These are phyloP conservation scores for Acidiella bohemica DNA, from an alignment of 495 filamentous ascomycete genomes.

Conservation along the genomic window DNA sequence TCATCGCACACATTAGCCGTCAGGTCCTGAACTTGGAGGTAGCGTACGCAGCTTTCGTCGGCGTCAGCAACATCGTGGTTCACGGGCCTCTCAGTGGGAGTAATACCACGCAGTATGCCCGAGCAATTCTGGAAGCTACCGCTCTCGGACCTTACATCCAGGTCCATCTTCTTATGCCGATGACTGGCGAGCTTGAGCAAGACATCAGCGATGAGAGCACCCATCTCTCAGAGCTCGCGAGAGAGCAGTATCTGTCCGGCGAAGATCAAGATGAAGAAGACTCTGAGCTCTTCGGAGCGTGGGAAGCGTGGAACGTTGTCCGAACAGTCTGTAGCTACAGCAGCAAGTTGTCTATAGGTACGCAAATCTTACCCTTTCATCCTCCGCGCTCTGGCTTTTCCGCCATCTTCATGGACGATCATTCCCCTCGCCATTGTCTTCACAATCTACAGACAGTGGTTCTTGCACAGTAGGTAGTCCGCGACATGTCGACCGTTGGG, in stretches of 20 bases:
- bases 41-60: constrained; percentile 88
- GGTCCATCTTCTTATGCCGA: constrained; percentile 66
- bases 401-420: background rate
- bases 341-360: constrained; percentile 72
- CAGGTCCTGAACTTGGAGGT: constrained; percentile 85
- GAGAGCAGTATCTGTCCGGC: constrained; percentile 37
- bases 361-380: constrained; percentile 16
- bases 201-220: constrained; percentile 38
- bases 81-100: constrained; percentile 53
- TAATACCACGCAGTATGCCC: constrained; percentile 55
- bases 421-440: background rate
- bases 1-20: constrained; percentile 67
- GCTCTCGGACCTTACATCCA: constrained; percentile 60
- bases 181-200: constrained; percentile 49
- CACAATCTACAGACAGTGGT: too few species aligned
- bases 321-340: constrained; percentile 78
- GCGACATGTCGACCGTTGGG: background rate
- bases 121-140: constrained; percentile 70
- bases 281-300: constrained; percentile 57
- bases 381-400: background rate
- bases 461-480: too few species aligned
- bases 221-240: constrained; percentile 44
- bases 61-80: constrained; percentile 67
- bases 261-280: constrained; percentile 32
- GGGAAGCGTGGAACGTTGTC: constrained; percentile 91